A percentile compares a stretch with the other conserved stretches of the same genome.
Conservation (phyloP, 768 basidiomycete species). For the Scleroderma bovista region DNA sequence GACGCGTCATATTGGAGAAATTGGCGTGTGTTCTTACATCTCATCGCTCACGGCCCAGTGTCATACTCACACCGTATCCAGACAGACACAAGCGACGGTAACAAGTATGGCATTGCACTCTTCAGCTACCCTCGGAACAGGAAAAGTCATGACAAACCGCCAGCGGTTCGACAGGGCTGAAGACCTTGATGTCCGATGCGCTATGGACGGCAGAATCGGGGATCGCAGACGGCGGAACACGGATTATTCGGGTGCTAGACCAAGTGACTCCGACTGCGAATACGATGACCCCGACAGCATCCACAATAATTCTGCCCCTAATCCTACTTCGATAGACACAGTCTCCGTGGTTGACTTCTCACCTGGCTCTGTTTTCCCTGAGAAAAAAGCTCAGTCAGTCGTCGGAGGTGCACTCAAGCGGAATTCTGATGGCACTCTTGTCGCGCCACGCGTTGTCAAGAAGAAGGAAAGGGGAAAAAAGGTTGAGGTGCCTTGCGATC, state of each 20-base stretch:
- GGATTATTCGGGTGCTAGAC: slow-evolving; percentile 4
- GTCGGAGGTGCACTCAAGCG: slow-evolving; percentile 65
- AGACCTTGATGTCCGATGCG: slow-evolving; percentile 51
- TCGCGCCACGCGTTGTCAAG: slow-evolving; percentile 43
- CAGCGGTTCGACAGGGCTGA: slow-evolving; percentile 55
- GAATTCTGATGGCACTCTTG: slow-evolving; percentile 56
- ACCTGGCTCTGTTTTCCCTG: slow-evolving; percentile 4
- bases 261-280: slow-evolving; percentile 26
- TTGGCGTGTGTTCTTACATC: slow-evolving; percentile 54
- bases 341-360: slow-evolving; percentile 15
- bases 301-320: slow-evolving; percentile 9
- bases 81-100: slow-evolving; percentile 71
- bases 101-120: slow-evolving; percentile 61
- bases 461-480: slow-evolving; percentile 35
- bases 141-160: slow-evolving; percentile 54
- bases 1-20: slow-evolving; percentile 70
- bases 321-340: not conserved
- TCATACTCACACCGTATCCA: slow-evolving; percentile 32
- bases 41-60: not conserved
- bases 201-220: slow-evolving; percentile 42
- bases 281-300: slow-evolving; percentile 20
- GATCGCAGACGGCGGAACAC: slow-evolving; percentile 46
- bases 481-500: slow-evolving; percentile 28
- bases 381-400: slow-evolving; percentile 9
- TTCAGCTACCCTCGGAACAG: slow-evolving; percentile 80